phyloP scores from a whole-genome alignment of 495 filamentous ascomycete species.

The Neurospora sp. region DNA sequence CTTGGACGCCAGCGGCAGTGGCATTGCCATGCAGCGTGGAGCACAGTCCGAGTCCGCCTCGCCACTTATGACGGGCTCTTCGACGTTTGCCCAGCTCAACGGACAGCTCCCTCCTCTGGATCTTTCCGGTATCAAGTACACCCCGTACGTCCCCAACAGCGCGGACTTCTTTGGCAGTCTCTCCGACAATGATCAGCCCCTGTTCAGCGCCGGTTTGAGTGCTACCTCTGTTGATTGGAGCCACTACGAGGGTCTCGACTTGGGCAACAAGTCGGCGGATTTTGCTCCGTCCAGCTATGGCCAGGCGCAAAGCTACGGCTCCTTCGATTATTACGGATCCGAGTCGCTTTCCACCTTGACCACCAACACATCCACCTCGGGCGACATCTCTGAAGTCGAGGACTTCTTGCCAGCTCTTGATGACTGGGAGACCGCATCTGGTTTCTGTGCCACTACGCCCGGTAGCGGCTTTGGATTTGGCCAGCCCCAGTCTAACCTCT shows the following conservation, averaged over 20 bases:
- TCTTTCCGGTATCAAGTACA: slow-evolving; percentile 42
- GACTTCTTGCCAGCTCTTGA: slow-evolving; percentile 51
- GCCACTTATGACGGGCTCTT: slow-evolving; percentile 48
- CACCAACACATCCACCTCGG: slow-evolving; percentile 57
- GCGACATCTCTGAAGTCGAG: slow-evolving; percentile 65
- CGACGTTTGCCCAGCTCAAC: slow-evolving; percentile 48
- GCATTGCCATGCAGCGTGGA: slow-evolving; percentile 29
- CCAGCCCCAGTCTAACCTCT: slow-evolving; percentile 39
- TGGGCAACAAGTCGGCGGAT: slow-evolving; percentile 35
- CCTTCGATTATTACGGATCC: slow-evolving; percentile 50
- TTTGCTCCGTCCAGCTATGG: slow-evolving; percentile 57
- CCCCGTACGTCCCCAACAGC: slow-evolving; percentile 43
- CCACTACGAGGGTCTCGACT: slow-evolving; percentile 54
- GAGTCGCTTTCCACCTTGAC: slow-evolving; percentile 45
- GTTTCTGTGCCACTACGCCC: slow-evolving; percentile 42
- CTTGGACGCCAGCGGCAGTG: slow-evolving; percentile 22
- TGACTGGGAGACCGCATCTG: slow-evolving; percentile 41
- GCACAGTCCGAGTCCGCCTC: slow-evolving; percentile 65
- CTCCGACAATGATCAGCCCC: slow-evolving; percentile 53
- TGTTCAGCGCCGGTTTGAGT: slow-evolving; percentile 55
- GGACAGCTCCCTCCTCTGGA: slow-evolving; percentile 58
- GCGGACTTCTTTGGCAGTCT: slow-evolving; percentile 42
- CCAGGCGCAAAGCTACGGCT: slow-evolving; percentile 58
- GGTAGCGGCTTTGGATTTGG: slow-evolving; percentile 37
- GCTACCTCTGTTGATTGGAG: slow-evolving; percentile 65